Base-by-base conservation (phyloP, 257 asterid species). In the Coffea canephora region DNA sequence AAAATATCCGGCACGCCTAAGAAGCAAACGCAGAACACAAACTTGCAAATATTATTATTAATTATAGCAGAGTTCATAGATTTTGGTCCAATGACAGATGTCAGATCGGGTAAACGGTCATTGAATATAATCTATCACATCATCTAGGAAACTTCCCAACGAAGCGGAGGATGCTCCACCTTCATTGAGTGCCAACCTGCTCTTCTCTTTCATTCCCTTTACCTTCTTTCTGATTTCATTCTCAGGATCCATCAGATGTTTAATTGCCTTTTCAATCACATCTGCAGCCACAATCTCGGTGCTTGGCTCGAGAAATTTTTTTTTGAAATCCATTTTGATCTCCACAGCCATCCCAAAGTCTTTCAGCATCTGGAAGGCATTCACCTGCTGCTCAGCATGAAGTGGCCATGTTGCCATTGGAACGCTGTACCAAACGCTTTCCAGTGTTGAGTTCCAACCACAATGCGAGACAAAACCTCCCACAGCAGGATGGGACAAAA, bases 101-200 rank as follows among this genome's bases (percentile, higher is more conserved):
- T 19, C 64, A 57, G 5, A 18, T 12, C 3, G 34, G 34, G 34
- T 39, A 39, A 39, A 43, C 13, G 18, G 34, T 45, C 34, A 75
- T 8, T 79, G 39, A 55, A 78, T 59, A 12, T 83, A 74, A 25
- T 39, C 67, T 9, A 85, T 82, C 18, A 86, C 86, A 82, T 87
- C 87, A 45, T 89, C 77, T 46, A 88, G 80, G 7, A 91, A 89
- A 36, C 50, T 65, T 71, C 18, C 21, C 19, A 77, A 83, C 34
- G 87, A 82, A 2, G 46, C 74, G 34, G 76, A 84, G 2, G 97
- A 91, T 39, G 97, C 88, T 10, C 97, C 97, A 52, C 87, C 91
- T 70, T 87, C 88, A 75, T 13, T 11, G 76, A 89, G 46, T 7
- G 90, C 89, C 71, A 45, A 46, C 76, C 87, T 84, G 21, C 89